Conservation (phyloP, 2,329 filamentous ascomycete species). For the Phialophora verrucosa region DNA sequence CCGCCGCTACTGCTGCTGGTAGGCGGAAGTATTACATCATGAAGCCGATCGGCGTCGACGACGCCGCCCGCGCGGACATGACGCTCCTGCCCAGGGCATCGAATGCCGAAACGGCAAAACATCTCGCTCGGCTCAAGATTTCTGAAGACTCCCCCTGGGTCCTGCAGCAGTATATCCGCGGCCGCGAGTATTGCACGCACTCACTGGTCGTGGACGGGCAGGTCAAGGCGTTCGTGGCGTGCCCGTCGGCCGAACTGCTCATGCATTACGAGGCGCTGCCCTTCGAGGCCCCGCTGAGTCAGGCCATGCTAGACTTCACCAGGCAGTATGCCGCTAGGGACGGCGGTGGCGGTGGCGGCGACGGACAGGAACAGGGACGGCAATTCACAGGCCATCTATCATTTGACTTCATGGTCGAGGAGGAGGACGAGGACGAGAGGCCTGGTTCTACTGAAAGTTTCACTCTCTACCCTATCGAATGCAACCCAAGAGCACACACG, state of each 20-base stretch:
- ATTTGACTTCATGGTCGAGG: slow-evolving; percentile 71
- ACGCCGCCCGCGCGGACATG: slow-evolving; percentile 65
- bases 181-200: slow-evolving; percentile 74
- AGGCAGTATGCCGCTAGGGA: slow-evolving; percentile 59
- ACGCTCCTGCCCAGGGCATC: slow-evolving; percentile 66
- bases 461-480: slow-evolving; percentile 69
- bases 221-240: slow-evolving; percentile 70
- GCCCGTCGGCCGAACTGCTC: slow-evolving; percentile 65
- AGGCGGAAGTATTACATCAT: slow-evolving; percentile 63
- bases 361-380: no score
- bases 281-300: slow-evolving; percentile 58
- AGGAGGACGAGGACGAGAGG: slow-evolving; percentile 41
- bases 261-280: slow-evolving; percentile 71
- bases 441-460: slow-evolving; percentile 23
- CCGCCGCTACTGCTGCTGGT: neutral
- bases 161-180: slow-evolving; percentile 70
- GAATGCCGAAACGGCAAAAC: slow-evolving; percentile 58
- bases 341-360: slow-evolving; percentile 32
- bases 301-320: slow-evolving; percentile 70
- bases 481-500: slow-evolving; percentile 72
- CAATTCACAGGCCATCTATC: slow-evolving; percentile 71
- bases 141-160: slow-evolving; percentile 65
- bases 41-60: slow-evolving; percentile 69
- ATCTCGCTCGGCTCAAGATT: slow-evolving; percentile 62
- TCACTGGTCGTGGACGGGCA: slow-evolving; percentile 68